phyloP scores from a whole-genome alignment of 768 basidiomycete species.

The Naganishia kalamii region DNA sequence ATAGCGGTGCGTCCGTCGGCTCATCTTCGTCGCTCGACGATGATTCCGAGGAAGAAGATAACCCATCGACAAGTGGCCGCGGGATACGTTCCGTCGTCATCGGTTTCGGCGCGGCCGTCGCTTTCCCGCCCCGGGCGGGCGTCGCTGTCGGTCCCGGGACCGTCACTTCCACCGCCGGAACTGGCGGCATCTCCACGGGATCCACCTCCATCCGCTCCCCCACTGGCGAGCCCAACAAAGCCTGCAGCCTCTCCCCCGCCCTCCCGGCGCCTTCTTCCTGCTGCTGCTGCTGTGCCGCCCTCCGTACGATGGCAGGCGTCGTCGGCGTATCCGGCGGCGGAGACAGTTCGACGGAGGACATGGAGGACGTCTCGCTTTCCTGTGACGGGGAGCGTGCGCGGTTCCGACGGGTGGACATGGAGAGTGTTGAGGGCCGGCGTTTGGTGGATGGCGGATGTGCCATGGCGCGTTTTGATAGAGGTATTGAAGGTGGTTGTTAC shows the following conservation, averaged over 20 bases:
- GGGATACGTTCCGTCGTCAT: neutral
- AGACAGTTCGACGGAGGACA: slow-evolving; percentile 9
- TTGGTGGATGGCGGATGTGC: too few relatives aligned
- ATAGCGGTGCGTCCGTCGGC: neutral
- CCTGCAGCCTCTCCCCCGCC: neutral
- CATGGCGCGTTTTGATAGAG: too few relatives aligned
- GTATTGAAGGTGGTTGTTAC: too few relatives aligned
- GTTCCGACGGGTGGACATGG: neutral
- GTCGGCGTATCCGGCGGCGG: slow-evolving; percentile 12
- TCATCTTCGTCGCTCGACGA: neutral
- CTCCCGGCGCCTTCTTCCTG: neutral
- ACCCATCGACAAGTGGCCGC: too few relatives aligned
- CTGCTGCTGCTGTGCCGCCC: neutral
- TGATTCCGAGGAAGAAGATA: neutral
- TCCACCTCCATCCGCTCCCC: neutral
- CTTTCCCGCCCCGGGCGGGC: neutral
- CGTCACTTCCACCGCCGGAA: neutral
- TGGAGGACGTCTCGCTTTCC: neutral
- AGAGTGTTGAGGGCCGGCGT: too few relatives aligned
- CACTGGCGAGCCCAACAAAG: neutral
- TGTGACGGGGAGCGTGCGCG: neutral
- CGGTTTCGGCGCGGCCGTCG: neutral
- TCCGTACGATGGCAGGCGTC: slow-evolving; percentile 10
- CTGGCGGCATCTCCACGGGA: too few relatives aligned
- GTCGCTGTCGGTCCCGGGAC: neutral